Conservation (phyloP, 306 rosid species). For the Potentilla sterilis region DNA sequence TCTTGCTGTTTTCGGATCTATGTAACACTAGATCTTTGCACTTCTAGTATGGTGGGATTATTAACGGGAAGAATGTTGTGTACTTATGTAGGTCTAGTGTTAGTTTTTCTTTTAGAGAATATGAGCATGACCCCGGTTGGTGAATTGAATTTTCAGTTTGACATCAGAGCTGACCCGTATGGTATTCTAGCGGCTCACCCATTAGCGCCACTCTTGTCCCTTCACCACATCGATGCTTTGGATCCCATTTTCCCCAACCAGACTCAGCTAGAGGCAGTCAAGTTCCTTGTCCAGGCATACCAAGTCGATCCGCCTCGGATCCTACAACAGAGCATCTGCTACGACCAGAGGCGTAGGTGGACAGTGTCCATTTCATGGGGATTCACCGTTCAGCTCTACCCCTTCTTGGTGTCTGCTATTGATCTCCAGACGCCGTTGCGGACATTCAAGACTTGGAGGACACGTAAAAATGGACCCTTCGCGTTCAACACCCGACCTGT, state of each 20-base stretch:
- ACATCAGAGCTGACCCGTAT: slow-evolving; percentile 63
- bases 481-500: slow-evolving; percentile 72
- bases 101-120: background rate
- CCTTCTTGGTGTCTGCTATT: slow-evolving; percentile 44
- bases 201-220: slow-evolving; percentile 75
- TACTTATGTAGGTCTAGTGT: background rate
- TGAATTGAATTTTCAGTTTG: slow-evolving; percentile 52
- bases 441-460: slow-evolving; percentile 88
- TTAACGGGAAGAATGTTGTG: too few species aligned
- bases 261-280: slow-evolving; percentile 43
- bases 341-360: slow-evolving; percentile 56
- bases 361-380: slow-evolving; percentile 90
- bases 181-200: slow-evolving; percentile 93
- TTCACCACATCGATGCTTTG: slow-evolving; percentile 77
- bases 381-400: slow-evolving; percentile 68
- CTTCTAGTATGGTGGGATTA: background rate
- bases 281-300: slow-evolving; percentile 55
- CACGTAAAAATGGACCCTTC: slow-evolving; percentile 66
- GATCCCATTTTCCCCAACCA: slow-evolving; percentile 55
- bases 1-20: background rate
- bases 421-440: slow-evolving; percentile 62
- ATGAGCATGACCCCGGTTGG: background rate
- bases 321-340: slow-evolving; percentile 71
- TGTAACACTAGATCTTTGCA: background rate
- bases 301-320: slow-evolving; percentile 58